phyloP scores from a whole-genome alignment of 352 stramenopile species.

The Thraustochytrium striatum region DNA sequence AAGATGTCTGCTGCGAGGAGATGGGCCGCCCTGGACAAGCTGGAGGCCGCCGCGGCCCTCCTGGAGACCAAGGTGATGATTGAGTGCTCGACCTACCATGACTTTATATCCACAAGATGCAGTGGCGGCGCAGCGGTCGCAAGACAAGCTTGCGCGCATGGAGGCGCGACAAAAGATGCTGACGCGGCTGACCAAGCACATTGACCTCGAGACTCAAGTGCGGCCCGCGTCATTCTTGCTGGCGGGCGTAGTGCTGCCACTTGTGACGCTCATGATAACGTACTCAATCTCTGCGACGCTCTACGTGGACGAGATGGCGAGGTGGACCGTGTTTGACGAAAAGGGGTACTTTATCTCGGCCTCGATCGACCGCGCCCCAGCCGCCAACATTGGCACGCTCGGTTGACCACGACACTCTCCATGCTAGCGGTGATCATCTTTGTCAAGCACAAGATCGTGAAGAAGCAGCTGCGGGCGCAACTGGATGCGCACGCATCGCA shows the following conservation, averaged over 20 bases:
- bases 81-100: neutral
- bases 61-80: slow-evolving; percentile 15
- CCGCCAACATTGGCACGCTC: slow-evolving; percentile 41
- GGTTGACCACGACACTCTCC: slow-evolving; percentile 39
- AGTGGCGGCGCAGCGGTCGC: slow-evolving; percentile 16
- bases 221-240: slow-evolving; percentile 19
- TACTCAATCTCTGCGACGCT: slow-evolving; percentile 36
- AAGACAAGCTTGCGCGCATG: slow-evolving; percentile 33
- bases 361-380: slow-evolving; percentile 23
- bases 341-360: slow-evolving; percentile 48
- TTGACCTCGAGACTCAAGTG: slow-evolving; percentile 38
- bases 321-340: slow-evolving; percentile 47
- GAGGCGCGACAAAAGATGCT: slow-evolving; percentile 35
- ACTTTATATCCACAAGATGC: slow-evolving; percentile 30
- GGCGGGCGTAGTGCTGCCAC: slow-evolving; percentile 21
- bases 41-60: slow-evolving; percentile 7
- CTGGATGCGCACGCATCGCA: slow-evolving; percentile 45
- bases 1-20: slow-evolving; percentile 1
- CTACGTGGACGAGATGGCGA: slow-evolving; percentile 39
- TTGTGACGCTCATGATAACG: slow-evolving; percentile 21
- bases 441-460: slow-evolving; percentile 49
- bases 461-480: slow-evolving; percentile 44
- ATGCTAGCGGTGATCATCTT: slow-evolving; percentile 46
- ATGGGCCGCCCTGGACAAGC: slow-evolving; percentile 10
- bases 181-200: slow-evolving; percentile 19